These are phyloP conservation scores for Tulasnella sp. DNA, from an alignment of 768 basidiomycete species.

Conservation along the genomic window DNA sequence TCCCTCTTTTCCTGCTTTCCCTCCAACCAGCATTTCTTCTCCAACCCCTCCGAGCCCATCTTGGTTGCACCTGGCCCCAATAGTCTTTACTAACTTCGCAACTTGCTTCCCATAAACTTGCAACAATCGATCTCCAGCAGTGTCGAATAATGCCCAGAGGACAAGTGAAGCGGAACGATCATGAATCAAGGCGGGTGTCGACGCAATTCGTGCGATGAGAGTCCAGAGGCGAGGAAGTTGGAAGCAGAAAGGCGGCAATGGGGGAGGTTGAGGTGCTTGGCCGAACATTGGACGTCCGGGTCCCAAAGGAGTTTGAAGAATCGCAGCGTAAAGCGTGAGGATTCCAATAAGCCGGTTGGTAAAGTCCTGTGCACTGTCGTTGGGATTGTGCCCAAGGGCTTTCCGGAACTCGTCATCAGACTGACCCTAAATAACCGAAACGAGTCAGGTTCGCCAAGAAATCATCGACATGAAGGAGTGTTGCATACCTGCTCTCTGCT, in stretches of 20 bases:
- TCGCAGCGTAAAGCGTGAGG: slow-evolving; percentile 78
- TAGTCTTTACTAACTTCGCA: slow-evolving; percentile 4
- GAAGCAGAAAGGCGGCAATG: slow-evolving; percentile 36
- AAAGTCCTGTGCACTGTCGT: slow-evolving; percentile 47
- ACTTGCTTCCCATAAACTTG: slow-evolving; percentile 19
- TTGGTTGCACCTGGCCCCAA: neutral
- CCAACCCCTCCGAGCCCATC: neutral
- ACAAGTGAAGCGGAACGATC: slow-evolving; percentile 57
- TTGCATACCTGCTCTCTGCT: slow-evolving; percentile 42
- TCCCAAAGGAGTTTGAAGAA: slow-evolving; percentile 38
- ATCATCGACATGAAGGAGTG: slow-evolving; percentile 28
- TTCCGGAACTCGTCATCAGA: slow-evolving; percentile 35
- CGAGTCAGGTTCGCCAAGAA: neutral
- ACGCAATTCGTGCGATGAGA: slow-evolving; percentile 59
- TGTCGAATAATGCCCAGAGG: slow-evolving; percentile 3
- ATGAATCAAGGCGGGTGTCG: slow-evolving; percentile 44
- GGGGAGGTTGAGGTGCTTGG: slow-evolving; percentile 14
- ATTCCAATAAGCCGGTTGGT: slow-evolving; percentile 63
- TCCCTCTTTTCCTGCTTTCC: neutral
- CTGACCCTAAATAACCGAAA: slow-evolving; percentile 28
- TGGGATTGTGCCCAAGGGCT: slow-evolving; percentile 29
- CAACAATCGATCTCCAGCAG: slow-evolving; percentile 15
- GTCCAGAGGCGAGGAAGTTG: slow-evolving; percentile 60
- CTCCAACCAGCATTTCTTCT: slow-evolving; percentile 7
- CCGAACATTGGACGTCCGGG: slow-evolving; percentile 1